Evolutionary conservation across 78 protist genomes (phyloP).

Genomic region (Planoprotostelium fungivorum): DNA sequence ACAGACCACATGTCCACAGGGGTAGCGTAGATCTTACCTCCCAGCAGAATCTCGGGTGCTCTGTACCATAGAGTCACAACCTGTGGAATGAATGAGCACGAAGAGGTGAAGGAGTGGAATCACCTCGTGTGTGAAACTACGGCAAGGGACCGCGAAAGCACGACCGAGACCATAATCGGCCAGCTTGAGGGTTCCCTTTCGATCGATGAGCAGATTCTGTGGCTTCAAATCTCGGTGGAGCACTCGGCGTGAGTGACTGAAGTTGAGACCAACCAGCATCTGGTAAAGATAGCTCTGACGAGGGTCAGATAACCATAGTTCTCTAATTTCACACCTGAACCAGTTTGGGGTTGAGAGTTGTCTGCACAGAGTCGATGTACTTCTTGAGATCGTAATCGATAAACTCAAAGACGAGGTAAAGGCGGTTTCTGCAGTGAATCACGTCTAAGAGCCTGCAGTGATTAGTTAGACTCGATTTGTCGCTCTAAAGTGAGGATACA

Average conservation of each 20-base stretch:
- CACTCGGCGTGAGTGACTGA: constrained; percentile 80
- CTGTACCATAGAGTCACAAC: constrained; percentile 96
- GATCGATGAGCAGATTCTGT: constrained; percentile 89
- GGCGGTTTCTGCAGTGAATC: constrained; percentile 82
- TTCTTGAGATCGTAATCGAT: constrained; percentile 92
- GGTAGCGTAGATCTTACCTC: constrained; percentile 81
- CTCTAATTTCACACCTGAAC: constrained; percentile 16
- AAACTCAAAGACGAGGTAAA: constrained; percentile 97
- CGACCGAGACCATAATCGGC: constrained; percentile 98
- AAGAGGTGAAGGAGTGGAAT: constrained; percentile 61
- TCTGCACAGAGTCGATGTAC: constrained; percentile 58
- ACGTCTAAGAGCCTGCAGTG: constrained; percentile 86
- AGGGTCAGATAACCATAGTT: constrained; percentile 20
- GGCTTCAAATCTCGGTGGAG: constrained; percentile 97
- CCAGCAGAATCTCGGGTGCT: constrained; percentile 98
- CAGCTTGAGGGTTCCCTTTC: constrained; percentile 83
- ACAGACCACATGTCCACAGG: constrained; percentile 96
- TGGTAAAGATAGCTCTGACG: constrained; percentile 56
- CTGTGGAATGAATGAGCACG: constrained; percentile 73
- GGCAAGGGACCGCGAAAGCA: constrained; percentile 91
- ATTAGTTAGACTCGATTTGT: constrained; percentile 13
- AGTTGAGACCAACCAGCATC: constrained; percentile 79
- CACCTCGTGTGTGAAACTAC: constrained; percentile 90
- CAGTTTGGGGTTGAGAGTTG: constrained; percentile 20
- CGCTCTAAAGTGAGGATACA: background rate